phyloP scores from a whole-genome alignment of 2,329 filamentous ascomycete species.

The Aspergillus carbonarius region DNA sequence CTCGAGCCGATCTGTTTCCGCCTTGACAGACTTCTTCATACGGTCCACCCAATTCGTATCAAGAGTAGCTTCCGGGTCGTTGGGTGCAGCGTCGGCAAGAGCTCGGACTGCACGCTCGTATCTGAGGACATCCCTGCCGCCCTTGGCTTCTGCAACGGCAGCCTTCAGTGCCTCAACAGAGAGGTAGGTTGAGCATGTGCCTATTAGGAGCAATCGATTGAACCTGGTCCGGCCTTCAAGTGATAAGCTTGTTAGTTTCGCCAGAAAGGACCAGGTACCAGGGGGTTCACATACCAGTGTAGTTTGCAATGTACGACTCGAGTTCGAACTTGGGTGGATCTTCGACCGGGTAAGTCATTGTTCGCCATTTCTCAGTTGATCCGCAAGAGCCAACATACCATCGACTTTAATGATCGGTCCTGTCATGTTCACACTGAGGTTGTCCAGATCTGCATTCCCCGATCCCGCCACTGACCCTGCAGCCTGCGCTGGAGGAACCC shows the following conservation, averaged over 20 bases:
- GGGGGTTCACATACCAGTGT: conserved; percentile 61
- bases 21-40: conserved; percentile 64
- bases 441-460: conserved; percentile 11
- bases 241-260: conserved; percentile 4
- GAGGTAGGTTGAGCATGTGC: conserved; percentile 71
- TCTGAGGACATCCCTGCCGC: conserved; percentile 67
- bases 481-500: conserved; percentile 17
- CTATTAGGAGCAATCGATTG: conserved; percentile 79
- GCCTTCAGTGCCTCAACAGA: conserved; percentile 76
- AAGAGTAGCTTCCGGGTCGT: conserved; percentile 64
- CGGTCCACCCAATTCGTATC: conserved; percentile 76
- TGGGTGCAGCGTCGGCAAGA: conserved; percentile 62
- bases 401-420: conserved; percentile 9
- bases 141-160: conserved; percentile 73
- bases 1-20: conserved; percentile 74
- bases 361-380: conserved; percentile 1
- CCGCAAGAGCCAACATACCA: conserved; percentile 23
- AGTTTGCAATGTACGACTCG: conserved; percentile 87
- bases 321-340: conserved; percentile 86
- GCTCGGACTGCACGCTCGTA: conserved; percentile 70
- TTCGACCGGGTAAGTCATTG: conserved; percentile 34
- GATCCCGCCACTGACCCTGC: conserved; percentile 7
- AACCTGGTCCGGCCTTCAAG: conserved; percentile 71
- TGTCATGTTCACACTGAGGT: conserved; percentile 5
- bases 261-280: neutral